Evolutionary conservation across 2,329 filamentous ascomycete genomes (phyloP).

Genomic region (Ophiostoma ulmi): DNA sequence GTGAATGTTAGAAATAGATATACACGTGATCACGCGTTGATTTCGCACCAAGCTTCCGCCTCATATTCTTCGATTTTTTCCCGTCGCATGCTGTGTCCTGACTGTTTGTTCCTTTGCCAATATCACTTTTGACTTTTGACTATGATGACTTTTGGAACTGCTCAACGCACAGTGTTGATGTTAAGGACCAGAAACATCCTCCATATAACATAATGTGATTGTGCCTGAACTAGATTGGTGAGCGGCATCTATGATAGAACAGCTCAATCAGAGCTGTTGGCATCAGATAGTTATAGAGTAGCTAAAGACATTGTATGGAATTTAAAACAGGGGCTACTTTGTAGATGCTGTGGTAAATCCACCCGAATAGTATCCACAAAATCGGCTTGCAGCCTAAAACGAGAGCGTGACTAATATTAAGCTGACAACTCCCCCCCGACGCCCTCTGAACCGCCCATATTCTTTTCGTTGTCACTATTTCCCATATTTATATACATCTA

Average conservation of each 20-base stretch:
- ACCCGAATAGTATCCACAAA: neutral
- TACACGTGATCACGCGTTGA: constrained; percentile 35
- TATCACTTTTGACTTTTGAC: too few relatives aligned
- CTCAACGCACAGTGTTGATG: too few relatives aligned
- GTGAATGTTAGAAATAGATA: neutral
- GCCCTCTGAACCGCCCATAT: neutral
- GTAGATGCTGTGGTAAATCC: neutral
- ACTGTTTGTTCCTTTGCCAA: too few relatives aligned
- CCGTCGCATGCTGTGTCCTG: too few relatives aligned
- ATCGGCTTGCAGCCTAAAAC: neutral
- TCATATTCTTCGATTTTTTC: neutral
- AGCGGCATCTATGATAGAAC: too few relatives aligned
- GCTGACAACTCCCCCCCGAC: neutral
- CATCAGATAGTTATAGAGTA: too few relatives aligned
- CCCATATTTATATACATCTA: neutral
- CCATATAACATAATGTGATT: too few relatives aligned
- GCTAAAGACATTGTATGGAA: neutral
- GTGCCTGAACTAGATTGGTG: too few relatives aligned
- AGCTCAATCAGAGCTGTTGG: too few relatives aligned
- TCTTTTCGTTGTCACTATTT: neutral
- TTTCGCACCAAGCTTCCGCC: constrained; percentile 25
- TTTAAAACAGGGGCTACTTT: neutral
- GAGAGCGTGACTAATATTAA: neutral
- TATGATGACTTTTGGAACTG: too few relatives aligned
- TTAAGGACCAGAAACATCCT: too few relatives aligned